Percentiles rank a stretch among this genome's conserved stretches.
Evolutionary conservation across 768 basidiomycete genomes (phyloP).

Genomic region (Trametes maxima): DNA sequence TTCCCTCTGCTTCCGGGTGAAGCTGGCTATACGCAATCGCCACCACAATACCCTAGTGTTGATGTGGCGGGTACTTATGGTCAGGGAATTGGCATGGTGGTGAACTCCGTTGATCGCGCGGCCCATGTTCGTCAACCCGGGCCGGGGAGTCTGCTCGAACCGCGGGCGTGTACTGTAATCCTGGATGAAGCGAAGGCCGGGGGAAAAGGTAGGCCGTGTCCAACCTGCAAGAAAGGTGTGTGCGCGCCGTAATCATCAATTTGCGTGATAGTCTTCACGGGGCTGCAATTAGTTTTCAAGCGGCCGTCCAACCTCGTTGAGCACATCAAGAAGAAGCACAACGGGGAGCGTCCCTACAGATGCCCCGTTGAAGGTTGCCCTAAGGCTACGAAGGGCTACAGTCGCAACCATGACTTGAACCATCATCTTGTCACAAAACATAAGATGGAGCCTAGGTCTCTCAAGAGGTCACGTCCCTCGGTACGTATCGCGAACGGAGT

Average conservation of each 20-base stretch:
- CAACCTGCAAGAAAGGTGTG: neutral
- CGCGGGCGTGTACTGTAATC: neutral
- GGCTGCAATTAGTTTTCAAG: neutral
- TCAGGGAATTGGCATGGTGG: conserved; percentile 3
- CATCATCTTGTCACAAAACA: neutral
- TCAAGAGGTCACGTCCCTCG: neutral
- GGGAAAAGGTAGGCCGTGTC: neutral
- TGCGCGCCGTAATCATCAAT: neutral
- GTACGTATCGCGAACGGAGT: too few relatives aligned
- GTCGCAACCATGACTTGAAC: neutral
- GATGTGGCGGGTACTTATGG: conserved; percentile 5
- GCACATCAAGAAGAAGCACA: neutral
- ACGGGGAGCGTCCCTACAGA: neutral
- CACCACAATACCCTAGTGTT: conserved; percentile 2
- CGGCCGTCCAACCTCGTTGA: neutral
- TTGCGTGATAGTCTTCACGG: neutral
- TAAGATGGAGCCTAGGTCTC: neutral
- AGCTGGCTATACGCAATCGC: neutral
- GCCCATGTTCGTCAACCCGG: neutral
- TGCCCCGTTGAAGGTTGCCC: conserved; percentile 1
- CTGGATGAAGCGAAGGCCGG: neutral
- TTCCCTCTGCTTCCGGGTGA: too few relatives aligned
- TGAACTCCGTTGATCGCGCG: neutral
- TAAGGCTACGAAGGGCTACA: neutral
- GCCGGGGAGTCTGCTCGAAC: neutral